These are phyloP conservation scores for Balansia obtecta DNA, from an alignment of 2,329 filamentous ascomycete species.

Conservation along the genomic window DNA sequence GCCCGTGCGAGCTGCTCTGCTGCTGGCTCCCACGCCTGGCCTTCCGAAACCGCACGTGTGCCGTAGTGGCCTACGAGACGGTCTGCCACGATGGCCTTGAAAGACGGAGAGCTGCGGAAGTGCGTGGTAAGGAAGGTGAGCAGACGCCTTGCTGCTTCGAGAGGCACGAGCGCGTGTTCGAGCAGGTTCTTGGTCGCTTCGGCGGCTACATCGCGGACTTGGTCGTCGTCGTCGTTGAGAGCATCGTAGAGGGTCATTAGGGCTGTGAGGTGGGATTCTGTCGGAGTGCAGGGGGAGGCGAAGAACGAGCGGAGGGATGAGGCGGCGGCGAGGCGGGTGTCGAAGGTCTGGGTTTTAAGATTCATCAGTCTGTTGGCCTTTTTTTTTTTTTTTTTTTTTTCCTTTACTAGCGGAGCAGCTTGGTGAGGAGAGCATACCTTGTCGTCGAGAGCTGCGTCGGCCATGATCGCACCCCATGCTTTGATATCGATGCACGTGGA, in stretches of 20 bases:
- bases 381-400: too few relatives aligned
- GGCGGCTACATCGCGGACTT: constrained; percentile 59
- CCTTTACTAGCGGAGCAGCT: background rate
- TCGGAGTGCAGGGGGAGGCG: constrained; percentile 12
- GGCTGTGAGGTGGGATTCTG: constrained; percentile 35
- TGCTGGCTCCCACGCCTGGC: constrained; percentile 15
- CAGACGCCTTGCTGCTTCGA: constrained; percentile 34
- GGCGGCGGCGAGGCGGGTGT: constrained; percentile 49
- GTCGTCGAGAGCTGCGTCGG: constrained; percentile 33
- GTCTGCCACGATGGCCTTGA: constrained; percentile 26
- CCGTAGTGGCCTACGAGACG: constrained; percentile 25
- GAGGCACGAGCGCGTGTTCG: constrained; percentile 29
- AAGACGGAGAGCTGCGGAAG: constrained; percentile 23
- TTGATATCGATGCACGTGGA: constrained; percentile 12
- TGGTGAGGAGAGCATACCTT: constrained; percentile 23
- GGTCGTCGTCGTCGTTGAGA: constrained; percentile 84
- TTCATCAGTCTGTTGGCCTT: background rate
- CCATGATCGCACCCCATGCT: constrained; percentile 38
- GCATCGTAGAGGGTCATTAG: constrained; percentile 61
- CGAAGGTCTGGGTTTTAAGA: constrained; percentile 38
- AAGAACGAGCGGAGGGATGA: constrained; percentile 42
- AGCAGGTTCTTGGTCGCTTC: constrained; percentile 34
- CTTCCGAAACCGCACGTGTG: constrained; percentile 5
- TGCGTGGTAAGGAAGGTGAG: constrained; percentile 27
- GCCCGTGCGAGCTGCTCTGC: constrained; percentile 29